A percentile compares a stretch with the other conserved stretches of the same genome.
Evolutionary conservation across 2,329 filamentous ascomycete species (phyloP).

Genomic region (Aspergillus sp.): DNA sequence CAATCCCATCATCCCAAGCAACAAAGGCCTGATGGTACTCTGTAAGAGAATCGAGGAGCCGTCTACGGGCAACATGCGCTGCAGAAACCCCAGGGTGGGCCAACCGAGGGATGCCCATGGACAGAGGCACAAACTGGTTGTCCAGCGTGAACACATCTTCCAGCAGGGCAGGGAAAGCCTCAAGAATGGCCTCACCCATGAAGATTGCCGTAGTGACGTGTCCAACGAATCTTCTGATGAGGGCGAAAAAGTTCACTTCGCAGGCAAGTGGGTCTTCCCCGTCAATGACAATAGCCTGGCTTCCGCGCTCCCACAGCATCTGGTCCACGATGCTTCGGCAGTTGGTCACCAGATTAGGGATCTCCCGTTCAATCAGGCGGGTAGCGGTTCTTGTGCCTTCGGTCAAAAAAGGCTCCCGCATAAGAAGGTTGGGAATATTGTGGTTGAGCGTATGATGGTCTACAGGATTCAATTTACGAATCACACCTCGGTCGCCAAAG

Average conservation of each 20-base stretch:
- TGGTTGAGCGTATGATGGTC: constrained; percentile 44
- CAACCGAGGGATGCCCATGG: constrained; percentile 59
- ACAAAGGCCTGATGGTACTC: constrained; percentile 48
- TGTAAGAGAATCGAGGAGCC: constrained; percentile 44
- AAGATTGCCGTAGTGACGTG: constrained; percentile 50
- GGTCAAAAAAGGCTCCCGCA: constrained; percentile 50
- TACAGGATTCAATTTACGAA: constrained; percentile 37
- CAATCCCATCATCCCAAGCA: constrained; percentile 44
- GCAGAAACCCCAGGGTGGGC: constrained; percentile 54
- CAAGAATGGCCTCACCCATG: constrained; percentile 56
- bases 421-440: constrained; percentile 42
- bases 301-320: constrained; percentile 62
- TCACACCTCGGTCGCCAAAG: constrained; percentile 45
- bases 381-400: constrained; percentile 43
- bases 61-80: constrained; percentile 51
- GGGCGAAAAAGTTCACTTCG: constrained; percentile 54
- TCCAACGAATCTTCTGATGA: constrained; percentile 61
- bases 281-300: constrained; percentile 47
- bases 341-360: constrained; percentile 62
- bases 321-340: constrained; percentile 63
- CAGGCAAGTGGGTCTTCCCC: constrained; percentile 46
- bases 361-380: constrained; percentile 45
- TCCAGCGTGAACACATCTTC: constrained; percentile 60
- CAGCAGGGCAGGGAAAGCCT: constrained; percentile 55
- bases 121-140: constrained; percentile 54